These are phyloP conservation scores for Pluteus cervinus DNA, from an alignment of 768 basidiomycete species.

Conservation along the genomic window DNA sequence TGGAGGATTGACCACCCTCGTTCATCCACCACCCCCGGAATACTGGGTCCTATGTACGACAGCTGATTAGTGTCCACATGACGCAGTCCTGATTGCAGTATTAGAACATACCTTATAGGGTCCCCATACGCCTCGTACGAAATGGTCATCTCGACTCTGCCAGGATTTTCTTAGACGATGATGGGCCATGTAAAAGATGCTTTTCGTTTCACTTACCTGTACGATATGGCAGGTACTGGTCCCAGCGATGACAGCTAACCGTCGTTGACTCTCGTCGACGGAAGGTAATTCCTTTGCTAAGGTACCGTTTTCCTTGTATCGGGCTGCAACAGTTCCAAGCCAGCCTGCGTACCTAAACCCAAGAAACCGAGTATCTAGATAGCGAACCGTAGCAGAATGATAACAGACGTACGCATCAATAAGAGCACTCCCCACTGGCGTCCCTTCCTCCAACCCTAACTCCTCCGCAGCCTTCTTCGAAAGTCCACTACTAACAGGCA, in stretches of 20 bases:
- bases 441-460: slow-evolving; percentile 79
- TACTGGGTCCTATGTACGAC: slow-evolving; percentile 63
- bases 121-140: slow-evolving; percentile 92
- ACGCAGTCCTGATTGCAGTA: background rate
- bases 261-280: slow-evolving; percentile 70
- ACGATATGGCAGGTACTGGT: slow-evolving; percentile 96
- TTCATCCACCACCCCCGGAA: slow-evolving; percentile 99
- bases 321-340: slow-evolving; percentile 91
- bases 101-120: slow-evolving; percentile 60
- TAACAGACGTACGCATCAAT: slow-evolving; percentile 77
- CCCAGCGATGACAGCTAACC: slow-evolving; percentile 91
- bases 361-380: background rate
- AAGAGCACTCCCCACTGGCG: slow-evolving; percentile 88
- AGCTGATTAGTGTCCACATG: background rate
- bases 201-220: slow-evolving; percentile 43
- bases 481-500: slow-evolving; percentile 82
- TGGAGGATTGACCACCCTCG: slow-evolving; percentile 97
- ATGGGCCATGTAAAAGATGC: background rate
- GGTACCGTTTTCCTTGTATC: slow-evolving; percentile 48
- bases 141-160: slow-evolving; percentile 75
- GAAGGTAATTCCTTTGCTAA: slow-evolving; percentile 48
- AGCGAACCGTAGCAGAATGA: slow-evolving; percentile 1
- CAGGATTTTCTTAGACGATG: background rate
- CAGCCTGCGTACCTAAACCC: slow-evolving; percentile 80
- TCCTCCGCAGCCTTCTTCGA: slow-evolving; percentile 75